phyloP scores from a whole-genome alignment of 2,329 filamentous ascomycete genomes.

The Xylariaceae sp. region DNA sequence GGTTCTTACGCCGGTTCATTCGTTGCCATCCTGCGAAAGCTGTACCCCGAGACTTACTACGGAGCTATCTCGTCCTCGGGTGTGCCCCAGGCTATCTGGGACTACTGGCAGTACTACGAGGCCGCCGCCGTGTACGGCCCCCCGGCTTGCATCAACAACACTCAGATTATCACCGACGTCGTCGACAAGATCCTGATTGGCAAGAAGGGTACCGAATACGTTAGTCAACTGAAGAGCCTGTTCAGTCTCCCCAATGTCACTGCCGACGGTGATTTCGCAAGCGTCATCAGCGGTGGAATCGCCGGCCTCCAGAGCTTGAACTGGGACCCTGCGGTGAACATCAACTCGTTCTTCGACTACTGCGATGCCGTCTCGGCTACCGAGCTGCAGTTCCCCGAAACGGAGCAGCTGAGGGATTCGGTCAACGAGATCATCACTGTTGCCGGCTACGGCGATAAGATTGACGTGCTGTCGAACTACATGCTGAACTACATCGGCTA shows the following conservation, averaged over 20 bases:
- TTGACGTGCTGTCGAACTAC: slow-evolving; percentile 37
- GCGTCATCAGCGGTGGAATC: slow-evolving; percentile 40
- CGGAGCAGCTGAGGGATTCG: slow-evolving; percentile 34
- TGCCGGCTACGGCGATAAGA: slow-evolving; percentile 40
- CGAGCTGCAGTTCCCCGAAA: slow-evolving; percentile 40
- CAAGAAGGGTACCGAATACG: slow-evolving; percentile 40
- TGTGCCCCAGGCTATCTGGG: slow-evolving; percentile 71
- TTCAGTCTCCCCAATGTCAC: slow-evolving; percentile 47
- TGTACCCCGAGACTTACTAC: slow-evolving; percentile 76
- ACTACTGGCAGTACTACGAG: slow-evolving; percentile 65
- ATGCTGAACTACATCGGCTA: slow-evolving; percentile 53
- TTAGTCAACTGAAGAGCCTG: slow-evolving; percentile 37
- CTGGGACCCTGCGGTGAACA: slow-evolving; percentile 49
- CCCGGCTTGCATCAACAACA: slow-evolving; percentile 59
- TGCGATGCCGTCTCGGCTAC: slow-evolving; percentile 45
- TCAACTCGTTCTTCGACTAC: slow-evolving; percentile 42
- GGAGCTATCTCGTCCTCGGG: slow-evolving; percentile 77
- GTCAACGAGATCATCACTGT: slow-evolving; percentile 39
- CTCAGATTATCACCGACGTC: slow-evolving; percentile 53
- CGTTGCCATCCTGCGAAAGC: slow-evolving; percentile 68
- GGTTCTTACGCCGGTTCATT: slow-evolving; percentile 81
- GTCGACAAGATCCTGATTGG: slow-evolving; percentile 50
- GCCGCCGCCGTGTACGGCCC: slow-evolving; percentile 48
- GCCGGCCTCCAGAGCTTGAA: slow-evolving; percentile 45
- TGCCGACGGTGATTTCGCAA: slow-evolving; percentile 47